phyloP scores from a whole-genome alignment of 1,284 basidiomycete genomes.

The Fomitopsis betulina region DNA sequence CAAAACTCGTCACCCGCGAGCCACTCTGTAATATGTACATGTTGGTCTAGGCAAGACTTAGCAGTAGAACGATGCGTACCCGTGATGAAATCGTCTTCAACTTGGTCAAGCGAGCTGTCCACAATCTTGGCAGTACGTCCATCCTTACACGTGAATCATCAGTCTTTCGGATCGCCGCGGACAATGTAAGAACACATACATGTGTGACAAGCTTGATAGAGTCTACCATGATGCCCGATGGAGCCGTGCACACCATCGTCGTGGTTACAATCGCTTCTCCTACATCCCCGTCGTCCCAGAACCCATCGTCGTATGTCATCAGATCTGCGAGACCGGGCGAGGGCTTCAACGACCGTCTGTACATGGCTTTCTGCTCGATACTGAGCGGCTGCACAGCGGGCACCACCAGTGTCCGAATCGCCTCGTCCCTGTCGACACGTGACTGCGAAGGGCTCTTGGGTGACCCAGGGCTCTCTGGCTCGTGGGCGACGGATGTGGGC shows the following conservation, averaged over 20 bases:
- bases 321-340: conserved; percentile 49
- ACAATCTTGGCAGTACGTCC: conserved; percentile 41
- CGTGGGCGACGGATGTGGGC: conserved; percentile 9
- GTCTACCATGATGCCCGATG: conserved; percentile 51
- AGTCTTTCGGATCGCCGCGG: background rate
- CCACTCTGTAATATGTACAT: conserved; percentile 44
- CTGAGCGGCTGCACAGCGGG: conserved; percentile 53
- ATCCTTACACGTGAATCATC: conserved; percentile 34
- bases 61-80: conserved; percentile 15
- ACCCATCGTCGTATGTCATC: conserved; percentile 48
- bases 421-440: conserved; percentile 49
- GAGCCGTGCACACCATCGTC: conserved; percentile 47
- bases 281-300: conserved; percentile 46
- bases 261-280: conserved; percentile 54
- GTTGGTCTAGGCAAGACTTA: background rate
- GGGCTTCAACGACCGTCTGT: conserved; percentile 35
- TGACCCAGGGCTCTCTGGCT: conserved; percentile 17
- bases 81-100: conserved; percentile 30
- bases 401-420: conserved; percentile 57
- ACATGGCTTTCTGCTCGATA: conserved; percentile 44
- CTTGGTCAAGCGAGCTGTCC: conserved; percentile 32
- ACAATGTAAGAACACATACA: conserved; percentile 29
- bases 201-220: conserved; percentile 40
- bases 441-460: conserved; percentile 14
- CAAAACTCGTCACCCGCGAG: conserved; percentile 59